phyloP scores from a whole-genome alignment of 2,329 filamentous ascomycete genomes.

The Ascosphaera acerosa region DNA sequence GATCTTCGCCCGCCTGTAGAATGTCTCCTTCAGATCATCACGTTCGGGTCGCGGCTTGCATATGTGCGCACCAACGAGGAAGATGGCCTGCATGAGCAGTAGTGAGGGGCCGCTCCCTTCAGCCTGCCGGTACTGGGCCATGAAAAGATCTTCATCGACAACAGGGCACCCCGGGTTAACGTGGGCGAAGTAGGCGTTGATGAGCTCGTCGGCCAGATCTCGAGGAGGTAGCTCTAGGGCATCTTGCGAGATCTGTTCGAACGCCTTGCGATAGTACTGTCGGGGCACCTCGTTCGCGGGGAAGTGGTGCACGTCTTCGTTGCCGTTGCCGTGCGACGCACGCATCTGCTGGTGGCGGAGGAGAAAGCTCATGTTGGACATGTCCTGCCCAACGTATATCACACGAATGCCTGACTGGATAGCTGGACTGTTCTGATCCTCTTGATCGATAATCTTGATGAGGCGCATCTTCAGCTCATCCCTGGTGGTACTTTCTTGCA shows the following conservation, averaged over 20 bases:
- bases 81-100: constrained; percentile 24
- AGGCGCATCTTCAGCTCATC: constrained; percentile 21
- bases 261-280: constrained; percentile 18
- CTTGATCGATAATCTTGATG: constrained; percentile 26
- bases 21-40: constrained; percentile 22
- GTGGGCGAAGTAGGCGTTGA: constrained; percentile 25
- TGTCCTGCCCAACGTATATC: constrained; percentile 29
- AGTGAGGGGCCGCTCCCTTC: constrained; percentile 23
- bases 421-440: constrained; percentile 16
- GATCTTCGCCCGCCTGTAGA: constrained; percentile 28
- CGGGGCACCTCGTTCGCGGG: constrained; percentile 20
- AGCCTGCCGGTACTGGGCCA: constrained; percentile 24
- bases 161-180: constrained; percentile 28
- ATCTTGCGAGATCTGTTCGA: constrained; percentile 22
- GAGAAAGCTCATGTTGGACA: constrained; percentile 30
- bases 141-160: constrained; percentile 26
- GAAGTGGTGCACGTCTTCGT: constrained; percentile 20
- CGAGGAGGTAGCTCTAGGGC: constrained; percentile 26
- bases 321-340: constrained; percentile 4
- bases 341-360: constrained; percentile 26
- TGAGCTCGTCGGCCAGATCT: constrained; percentile 23
- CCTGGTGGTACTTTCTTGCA: constrained; percentile 3
- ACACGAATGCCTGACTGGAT: constrained; percentile 25
- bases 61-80: constrained; percentile 28
- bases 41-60: constrained; percentile 17